Evolutionary conservation across 169 alveolate species (phyloP), one percentile per base, ranked within the genome.

Genomic region (Ichthyophthirius multifiliis): DNA sequence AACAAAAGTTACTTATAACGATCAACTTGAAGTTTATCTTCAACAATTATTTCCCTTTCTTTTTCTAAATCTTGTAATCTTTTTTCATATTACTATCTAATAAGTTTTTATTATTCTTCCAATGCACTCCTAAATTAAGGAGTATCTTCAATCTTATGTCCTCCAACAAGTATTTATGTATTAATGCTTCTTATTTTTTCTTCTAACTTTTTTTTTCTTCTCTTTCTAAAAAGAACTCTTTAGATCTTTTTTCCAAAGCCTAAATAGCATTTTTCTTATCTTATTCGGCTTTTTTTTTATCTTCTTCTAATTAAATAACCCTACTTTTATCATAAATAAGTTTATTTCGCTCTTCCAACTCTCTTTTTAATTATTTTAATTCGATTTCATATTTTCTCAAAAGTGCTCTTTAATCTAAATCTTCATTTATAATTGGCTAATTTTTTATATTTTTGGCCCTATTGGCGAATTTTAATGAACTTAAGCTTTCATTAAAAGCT

Each of bases 381-480:
- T 95, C 98, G 5, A 74, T 37, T 89, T 95, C 98, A 83, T 95
- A 95, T 80, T 92, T 89, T 43, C 96, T 76, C 30, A 94, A 74
- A 7, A 94, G 83, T 20, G 97, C 96, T 74, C 92, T 84, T 75
- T 90, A 80, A 79, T 93, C 96, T 0, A 93, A 94, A 78, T 90
- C 96, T 82, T 89, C 96, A 74, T 94, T 84, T 67, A 94, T 81
- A 39, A 86, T 87, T 23, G 96, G 90, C 13, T 86, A 46, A 87
- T 93, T 94, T 76, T 90, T 90, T 15, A 96, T 94, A 73, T 93
- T 93, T 83, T 95, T 96, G 5, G 98, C 98, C 71, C 98, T 89
- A 46, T 94, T 94, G 0, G 97, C 97, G 74, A 96, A 96, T 81
- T 95, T 94, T 37, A 95, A 82, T 16, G 98, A 91, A 15, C 97